A percentile compares a stretch with the other conserved stretches of the same genome.
Conservation (phyloP, 805 yeast genomes). For the Candida glaebosa region DNA sequence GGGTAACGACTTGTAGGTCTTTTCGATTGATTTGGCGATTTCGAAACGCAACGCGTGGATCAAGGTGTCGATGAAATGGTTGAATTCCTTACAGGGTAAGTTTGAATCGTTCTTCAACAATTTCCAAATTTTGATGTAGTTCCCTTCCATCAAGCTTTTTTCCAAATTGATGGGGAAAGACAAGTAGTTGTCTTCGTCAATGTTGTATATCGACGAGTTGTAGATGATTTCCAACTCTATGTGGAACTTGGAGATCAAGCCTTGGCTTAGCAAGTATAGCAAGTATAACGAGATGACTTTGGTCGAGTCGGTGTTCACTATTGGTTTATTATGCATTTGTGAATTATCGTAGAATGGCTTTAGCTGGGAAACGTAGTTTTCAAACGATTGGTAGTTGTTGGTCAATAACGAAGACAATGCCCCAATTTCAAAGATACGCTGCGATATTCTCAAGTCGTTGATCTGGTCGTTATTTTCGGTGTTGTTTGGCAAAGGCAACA, state of each 20-base stretch:
- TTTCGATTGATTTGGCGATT: conserved; percentile 79
- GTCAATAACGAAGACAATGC: conserved; percentile 73
- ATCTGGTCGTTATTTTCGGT: conserved; percentile 39
- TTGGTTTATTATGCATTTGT: conserved; percentile 37
- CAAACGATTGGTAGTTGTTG: conserved; percentile 60
- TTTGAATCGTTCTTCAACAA: conserved; percentile 54
- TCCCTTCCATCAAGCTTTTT: conserved; percentile 94
- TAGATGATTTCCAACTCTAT: conserved; percentile 77
- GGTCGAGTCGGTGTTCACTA: conserved; percentile 37
- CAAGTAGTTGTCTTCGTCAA: conserved; percentile 60
- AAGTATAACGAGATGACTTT: conserved; percentile 75
- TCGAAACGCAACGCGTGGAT: conserved; percentile 79
- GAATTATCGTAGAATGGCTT: conserved; percentile 65
- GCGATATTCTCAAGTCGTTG: conserved; percentile 72
- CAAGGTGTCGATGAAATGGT: conserved; percentile 70
- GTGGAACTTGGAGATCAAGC: conserved; percentile 84
- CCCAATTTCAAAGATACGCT: conserved; percentile 84
- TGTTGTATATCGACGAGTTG: conserved; percentile 52
- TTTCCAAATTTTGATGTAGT: conserved; percentile 87
- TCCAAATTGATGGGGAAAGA: conserved; percentile 87
- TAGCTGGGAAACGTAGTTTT: conserved; percentile 69
- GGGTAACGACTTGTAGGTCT: conserved; percentile 73
- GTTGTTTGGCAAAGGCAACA: conserved; percentile 55
- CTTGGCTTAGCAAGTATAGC: conserved; percentile 73
- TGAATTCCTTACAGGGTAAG: conserved; percentile 72